Evolutionary conservation across 257 asterid species (phyloP).

Genomic region (Capsicum chinense): DNA sequence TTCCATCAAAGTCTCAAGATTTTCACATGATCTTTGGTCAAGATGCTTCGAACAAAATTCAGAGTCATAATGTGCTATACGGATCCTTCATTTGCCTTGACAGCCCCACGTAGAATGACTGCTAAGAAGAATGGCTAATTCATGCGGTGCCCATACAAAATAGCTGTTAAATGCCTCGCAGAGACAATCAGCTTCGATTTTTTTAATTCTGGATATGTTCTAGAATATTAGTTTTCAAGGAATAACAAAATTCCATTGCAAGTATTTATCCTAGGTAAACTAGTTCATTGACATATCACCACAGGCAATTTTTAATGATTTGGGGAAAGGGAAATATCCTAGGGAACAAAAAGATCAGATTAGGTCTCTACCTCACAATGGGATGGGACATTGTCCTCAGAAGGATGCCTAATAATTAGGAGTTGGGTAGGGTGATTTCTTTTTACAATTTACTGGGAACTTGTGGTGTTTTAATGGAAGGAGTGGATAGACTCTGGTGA

Average conservation of each 20-base stretch:
- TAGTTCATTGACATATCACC: background rate
- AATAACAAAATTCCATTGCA: background rate
- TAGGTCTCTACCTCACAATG: background rate
- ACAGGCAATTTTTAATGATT: background rate
- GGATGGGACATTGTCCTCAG: no score
- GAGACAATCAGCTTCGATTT: background rate
- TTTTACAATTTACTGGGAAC: no score
- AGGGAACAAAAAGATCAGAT: background rate
- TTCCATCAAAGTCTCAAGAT: background rate
- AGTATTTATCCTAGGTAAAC: slow-evolving; percentile 12
- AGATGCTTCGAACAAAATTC: background rate
- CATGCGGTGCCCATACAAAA: background rate
- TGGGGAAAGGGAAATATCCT: background rate
- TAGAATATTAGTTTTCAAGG: background rate
- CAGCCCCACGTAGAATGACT: background rate
- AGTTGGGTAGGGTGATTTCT: no score
- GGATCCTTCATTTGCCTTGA: slow-evolving; percentile 17
- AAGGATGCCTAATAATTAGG: no score
- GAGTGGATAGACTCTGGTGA: no score
- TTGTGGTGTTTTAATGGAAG: no score
- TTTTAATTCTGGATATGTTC: background rate
- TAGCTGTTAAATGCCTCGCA: background rate
- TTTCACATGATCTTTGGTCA: slow-evolving; percentile 13
- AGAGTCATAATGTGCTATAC: background rate
- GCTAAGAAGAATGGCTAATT: background rate